Conservation (phyloP, 140 eudicot species). For the Oenanthe javanica region DNA sequence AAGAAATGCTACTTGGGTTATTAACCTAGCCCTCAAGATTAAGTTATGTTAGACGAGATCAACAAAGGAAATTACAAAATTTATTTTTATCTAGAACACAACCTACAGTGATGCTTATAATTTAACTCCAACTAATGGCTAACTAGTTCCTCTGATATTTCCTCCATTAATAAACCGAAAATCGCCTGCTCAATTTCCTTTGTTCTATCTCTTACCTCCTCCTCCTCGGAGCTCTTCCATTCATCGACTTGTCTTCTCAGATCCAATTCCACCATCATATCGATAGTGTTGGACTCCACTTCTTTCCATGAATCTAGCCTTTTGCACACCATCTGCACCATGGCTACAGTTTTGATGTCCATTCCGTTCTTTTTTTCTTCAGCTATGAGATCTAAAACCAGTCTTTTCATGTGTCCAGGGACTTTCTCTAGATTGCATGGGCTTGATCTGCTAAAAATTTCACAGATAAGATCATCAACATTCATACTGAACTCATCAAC, state of each 20-base stretch:
- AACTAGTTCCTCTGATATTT: slow-evolving; percentile 17
- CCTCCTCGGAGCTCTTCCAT: slow-evolving; percentile 49
- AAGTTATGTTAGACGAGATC: neutral
- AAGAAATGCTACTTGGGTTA: slow-evolving; percentile 7
- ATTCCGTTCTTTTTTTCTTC: slow-evolving; percentile 41
- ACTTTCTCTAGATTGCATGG: slow-evolving; percentile 22
- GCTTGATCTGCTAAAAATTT: slow-evolving; percentile 27
- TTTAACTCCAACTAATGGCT: slow-evolving; percentile 18
- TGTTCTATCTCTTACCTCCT: slow-evolving; percentile 28
- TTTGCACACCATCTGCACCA: slow-evolving; percentile 47
- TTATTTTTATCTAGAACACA: neutral
- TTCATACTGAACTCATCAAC: slow-evolving; percentile 17
- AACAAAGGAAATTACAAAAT: slow-evolving; percentile 2
- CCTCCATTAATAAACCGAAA: slow-evolving; percentile 50
- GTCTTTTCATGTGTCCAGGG: slow-evolving; percentile 59
- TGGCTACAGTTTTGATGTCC: slow-evolving; percentile 17
- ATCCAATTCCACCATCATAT: slow-evolving; percentile 84
- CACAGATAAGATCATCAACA: slow-evolving; percentile 19
- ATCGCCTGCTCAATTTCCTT: slow-evolving; percentile 48
- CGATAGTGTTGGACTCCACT: slow-evolving; percentile 66
- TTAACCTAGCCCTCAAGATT: neutral
- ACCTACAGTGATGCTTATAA: neutral
- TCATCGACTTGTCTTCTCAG: slow-evolving; percentile 33
- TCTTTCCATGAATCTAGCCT: slow-evolving; percentile 68
- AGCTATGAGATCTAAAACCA: slow-evolving; percentile 45